Evolutionary conservation across 345 rosid genomes (phyloP).

Genomic region (Arabidopsis arenosa): DNA sequence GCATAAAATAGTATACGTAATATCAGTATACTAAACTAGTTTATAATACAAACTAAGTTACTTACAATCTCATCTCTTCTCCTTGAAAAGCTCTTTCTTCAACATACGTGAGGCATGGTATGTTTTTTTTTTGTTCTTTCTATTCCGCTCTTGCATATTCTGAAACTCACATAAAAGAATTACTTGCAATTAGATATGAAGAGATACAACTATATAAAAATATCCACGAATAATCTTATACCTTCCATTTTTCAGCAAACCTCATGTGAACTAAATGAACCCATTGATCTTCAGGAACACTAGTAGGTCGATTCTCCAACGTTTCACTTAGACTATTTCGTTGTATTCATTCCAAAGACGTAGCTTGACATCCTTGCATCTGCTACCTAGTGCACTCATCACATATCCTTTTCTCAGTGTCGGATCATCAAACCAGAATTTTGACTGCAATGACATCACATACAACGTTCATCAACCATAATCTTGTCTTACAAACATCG

Average conservation of each 20-base stretch:
- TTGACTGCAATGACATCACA: not conserved
- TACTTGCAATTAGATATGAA: not conserved
- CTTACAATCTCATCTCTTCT: not conserved
- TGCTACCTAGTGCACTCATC: not conserved
- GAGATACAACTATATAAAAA: not conserved
- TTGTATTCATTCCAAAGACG: not conserved
- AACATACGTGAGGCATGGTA: not conserved
- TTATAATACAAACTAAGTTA: not conserved
- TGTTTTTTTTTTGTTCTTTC: not conserved
- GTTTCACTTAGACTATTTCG: not conserved
- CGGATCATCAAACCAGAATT: slow-evolving; percentile 5
- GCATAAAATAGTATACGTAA: not conserved
- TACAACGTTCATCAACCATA: too few species aligned
- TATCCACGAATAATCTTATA: not conserved
- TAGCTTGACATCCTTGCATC: slow-evolving; percentile 16
- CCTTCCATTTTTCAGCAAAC: slow-evolving; percentile 7
- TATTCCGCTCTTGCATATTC: not conserved
- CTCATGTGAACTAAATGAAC: not conserved
- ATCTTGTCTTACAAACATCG: too few species aligned
- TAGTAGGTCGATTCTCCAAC: not conserved
- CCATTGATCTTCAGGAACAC: not conserved
- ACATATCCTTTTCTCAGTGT: not conserved
- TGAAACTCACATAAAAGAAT: not conserved
- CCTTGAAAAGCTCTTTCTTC: not conserved
- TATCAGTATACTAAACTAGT: not conserved